Evolutionary conservation across 768 basidiomycete genomes (phyloP).

Genomic region (Mycena metata): DNA sequence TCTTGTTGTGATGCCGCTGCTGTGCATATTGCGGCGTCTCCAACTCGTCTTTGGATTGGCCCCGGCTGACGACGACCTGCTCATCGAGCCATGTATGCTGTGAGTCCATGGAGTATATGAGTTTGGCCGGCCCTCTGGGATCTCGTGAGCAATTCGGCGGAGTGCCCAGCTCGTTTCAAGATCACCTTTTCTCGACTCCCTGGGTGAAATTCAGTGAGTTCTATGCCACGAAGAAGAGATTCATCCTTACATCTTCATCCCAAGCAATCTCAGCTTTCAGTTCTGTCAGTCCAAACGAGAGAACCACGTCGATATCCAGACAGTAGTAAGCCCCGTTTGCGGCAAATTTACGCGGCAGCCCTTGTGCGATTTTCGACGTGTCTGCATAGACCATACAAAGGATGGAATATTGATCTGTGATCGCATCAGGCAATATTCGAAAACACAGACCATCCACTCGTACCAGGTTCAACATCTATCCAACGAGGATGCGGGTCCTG

Average conservation of each 20-base stretch:
- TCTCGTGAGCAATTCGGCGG: background rate
- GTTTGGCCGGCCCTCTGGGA: slow-evolving; percentile 9
- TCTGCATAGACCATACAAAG: slow-evolving; percentile 9
- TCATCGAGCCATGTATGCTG: too few species aligned
- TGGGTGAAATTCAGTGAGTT: background rate
- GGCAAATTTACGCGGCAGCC: background rate
- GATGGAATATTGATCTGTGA: background rate
- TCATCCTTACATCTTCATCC: slow-evolving; percentile 48
- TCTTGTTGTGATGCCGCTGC: too few species aligned
- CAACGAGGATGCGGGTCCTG: background rate
- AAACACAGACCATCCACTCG: background rate
- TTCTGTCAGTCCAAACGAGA: slow-evolving; percentile 58
- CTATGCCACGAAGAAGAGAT: too few species aligned
- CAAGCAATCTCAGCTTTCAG: slow-evolving; percentile 57
- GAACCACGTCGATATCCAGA: slow-evolving; percentile 50
- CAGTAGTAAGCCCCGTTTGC: slow-evolving; percentile 34
- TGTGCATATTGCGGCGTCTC: too few species aligned
- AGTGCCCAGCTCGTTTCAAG: too few species aligned
- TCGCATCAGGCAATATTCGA: background rate
- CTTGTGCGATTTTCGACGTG: background rate
- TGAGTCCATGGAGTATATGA: too few species aligned
- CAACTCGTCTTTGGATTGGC: too few species aligned
- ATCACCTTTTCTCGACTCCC: slow-evolving; percentile 6
- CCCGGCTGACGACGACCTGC: too few species aligned
- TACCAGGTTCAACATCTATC: slow-evolving; percentile 4